Conservation (phyloP, 345 rosid species). For the Excoecaria cochinchinensis region DNA sequence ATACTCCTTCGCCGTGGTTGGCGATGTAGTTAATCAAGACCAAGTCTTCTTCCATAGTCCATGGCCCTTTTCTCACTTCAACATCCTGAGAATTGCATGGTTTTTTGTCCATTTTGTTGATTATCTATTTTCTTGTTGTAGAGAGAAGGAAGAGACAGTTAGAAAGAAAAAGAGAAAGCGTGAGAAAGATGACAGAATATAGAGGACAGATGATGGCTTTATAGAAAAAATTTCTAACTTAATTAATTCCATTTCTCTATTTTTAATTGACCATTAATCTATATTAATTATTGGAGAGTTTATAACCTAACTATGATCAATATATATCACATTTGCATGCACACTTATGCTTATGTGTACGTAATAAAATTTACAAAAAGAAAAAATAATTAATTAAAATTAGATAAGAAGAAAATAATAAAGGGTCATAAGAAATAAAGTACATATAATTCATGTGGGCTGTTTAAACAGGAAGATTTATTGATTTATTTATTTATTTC, state of each 20-base stretch:
- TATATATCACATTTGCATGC: conserved; percentile 23
- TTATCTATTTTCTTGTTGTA: conserved; percentile 16
- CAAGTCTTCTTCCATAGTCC: conserved; percentile 97
- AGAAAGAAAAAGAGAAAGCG: conserved; percentile 4
- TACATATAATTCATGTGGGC: no score
- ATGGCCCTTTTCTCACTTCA: conserved; percentile 96
- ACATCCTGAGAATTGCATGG: conserved; percentile 59
- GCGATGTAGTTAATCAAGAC: conserved; percentile 84
- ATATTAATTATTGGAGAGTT: not conserved
- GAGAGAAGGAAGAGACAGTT: not conserved
- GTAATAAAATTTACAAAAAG: not conserved
- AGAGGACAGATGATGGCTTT: conserved; percentile 28
- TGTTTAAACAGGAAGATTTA: no score
- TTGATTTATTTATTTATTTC: no score
- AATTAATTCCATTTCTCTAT: not conserved
- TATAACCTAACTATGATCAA: conserved; percentile 38
- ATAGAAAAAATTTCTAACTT: conserved; percentile 25
- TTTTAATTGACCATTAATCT: not conserved
- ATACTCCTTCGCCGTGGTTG: conserved; percentile 93
- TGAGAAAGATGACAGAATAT: conserved; percentile 10
- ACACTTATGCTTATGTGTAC: not conserved
- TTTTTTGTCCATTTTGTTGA: conserved; percentile 49
- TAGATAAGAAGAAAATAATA: not conserved
- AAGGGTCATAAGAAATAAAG: no score
- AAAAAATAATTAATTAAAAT: not conserved